Conservation (phyloP, 371 early-diverging fungal species). For the Nematocida sp. region DNA sequence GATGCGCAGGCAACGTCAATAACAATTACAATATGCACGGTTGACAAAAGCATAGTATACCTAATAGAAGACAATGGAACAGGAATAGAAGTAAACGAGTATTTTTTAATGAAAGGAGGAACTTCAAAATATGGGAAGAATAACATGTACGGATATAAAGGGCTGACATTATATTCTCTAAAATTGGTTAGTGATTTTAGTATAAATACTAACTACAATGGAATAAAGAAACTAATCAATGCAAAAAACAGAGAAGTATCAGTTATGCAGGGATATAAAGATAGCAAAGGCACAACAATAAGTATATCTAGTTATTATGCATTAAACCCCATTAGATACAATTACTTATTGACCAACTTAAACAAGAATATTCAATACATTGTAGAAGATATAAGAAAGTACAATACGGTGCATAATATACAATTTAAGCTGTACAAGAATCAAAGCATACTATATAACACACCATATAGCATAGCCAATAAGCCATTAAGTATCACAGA, state of each 20-base stretch:
- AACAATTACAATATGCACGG: slow-evolving; percentile 75
- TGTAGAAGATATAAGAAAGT: slow-evolving; percentile 78
- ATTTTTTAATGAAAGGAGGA: slow-evolving; percentile 49
- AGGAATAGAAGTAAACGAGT: slow-evolving; percentile 81
- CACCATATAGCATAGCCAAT: not conserved
- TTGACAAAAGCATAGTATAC: slow-evolving; percentile 74
- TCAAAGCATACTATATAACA: slow-evolving; percentile 32
- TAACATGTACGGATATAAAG: slow-evolving; percentile 43
- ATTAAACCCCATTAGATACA: slow-evolving; percentile 79
- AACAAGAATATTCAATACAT: slow-evolving; percentile 77
- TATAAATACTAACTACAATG: slow-evolving; percentile 12
- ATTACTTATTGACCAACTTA: slow-evolving; percentile 75
- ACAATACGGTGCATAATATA: slow-evolving; percentile 67
- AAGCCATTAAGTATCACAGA: slow-evolving; percentile 8
- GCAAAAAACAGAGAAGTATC: not conserved
- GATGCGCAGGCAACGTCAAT: slow-evolving; percentile 86
- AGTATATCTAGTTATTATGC: slow-evolving; percentile 76
- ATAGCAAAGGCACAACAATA: slow-evolving; percentile 78
- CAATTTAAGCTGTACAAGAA: slow-evolving; percentile 57
- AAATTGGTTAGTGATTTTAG: slow-evolving; percentile 6
- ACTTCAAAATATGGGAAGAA: slow-evolving; percentile 20
- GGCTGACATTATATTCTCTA: slow-evolving; percentile 26
- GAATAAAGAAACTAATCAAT: not conserved
- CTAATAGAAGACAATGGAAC: slow-evolving; percentile 89
- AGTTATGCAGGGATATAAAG: not conserved